Percentiles rank a stretch among this genome's conserved stretches.
phyloP scores from a whole-genome alignment of 768 basidiomycete species.

The Hemileccinum impolitum region DNA sequence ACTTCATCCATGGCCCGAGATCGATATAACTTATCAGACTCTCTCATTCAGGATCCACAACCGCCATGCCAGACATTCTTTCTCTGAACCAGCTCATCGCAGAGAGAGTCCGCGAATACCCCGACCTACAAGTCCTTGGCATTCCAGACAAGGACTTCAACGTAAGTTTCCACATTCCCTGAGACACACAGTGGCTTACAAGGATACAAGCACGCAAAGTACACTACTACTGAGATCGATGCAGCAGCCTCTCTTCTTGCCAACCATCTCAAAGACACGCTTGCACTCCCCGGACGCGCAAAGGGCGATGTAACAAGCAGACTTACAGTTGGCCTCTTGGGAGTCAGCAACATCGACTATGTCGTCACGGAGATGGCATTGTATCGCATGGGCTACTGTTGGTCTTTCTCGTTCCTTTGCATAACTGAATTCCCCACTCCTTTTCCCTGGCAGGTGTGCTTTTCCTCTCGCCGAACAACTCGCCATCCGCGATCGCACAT shows the following conservation, averaged over 20 bases:
- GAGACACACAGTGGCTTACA: too few species aligned
- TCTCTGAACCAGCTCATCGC: constrained; percentile 29
- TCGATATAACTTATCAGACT: too few species aligned
- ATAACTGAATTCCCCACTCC: neutral
- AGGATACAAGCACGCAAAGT: constrained; percentile 22
- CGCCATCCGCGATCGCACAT: constrained; percentile 43
- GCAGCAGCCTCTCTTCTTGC: constrained; percentile 26
- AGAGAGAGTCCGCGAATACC: constrained; percentile 16
- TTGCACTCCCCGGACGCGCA: constrained; percentile 19
- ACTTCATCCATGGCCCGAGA: too few species aligned
- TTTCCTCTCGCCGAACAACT: constrained; percentile 44
- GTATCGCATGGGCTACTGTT: constrained; percentile 32
- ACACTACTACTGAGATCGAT: constrained; percentile 25
- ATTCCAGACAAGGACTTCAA: constrained; percentile 25
- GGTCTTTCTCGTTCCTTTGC: constrained; percentile 1
- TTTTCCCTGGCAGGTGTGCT: constrained; percentile 21
- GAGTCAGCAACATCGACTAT: constrained; percentile 26
- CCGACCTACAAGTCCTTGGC: constrained; percentile 20
- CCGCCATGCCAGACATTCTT: constrained; percentile 19
- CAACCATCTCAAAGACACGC: constrained; percentile 18
- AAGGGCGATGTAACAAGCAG: constrained; percentile 22
- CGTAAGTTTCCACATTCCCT: neutral
- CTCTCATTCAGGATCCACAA: too few species aligned
- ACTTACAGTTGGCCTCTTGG: constrained; percentile 26
- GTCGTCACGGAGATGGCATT: constrained; percentile 23